These are phyloP conservation scores for Phaeosphaeriaceae sp. DNA, from an alignment of 2,329 filamentous ascomycete species.

Conservation along the genomic window DNA sequence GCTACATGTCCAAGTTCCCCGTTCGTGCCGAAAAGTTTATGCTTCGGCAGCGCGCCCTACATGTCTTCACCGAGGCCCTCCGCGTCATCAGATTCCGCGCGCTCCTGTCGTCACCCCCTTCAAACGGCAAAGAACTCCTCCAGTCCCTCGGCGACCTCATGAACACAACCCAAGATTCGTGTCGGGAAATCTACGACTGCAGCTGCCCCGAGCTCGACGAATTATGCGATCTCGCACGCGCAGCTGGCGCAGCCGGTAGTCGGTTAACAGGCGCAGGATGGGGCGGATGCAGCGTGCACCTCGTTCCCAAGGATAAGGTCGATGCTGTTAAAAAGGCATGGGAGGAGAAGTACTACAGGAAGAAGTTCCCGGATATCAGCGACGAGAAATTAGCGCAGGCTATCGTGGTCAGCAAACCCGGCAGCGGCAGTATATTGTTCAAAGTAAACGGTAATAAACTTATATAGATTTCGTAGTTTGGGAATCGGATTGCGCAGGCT, in stretches of 20 bases:
- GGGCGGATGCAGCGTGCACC: slow-evolving; percentile 95
- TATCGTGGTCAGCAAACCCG: slow-evolving; percentile 88
- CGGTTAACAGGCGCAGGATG: slow-evolving; percentile 92
- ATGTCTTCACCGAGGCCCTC: slow-evolving; percentile 89
- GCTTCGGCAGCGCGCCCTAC: slow-evolving; percentile 83
- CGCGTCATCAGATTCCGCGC: slow-evolving; percentile 84
- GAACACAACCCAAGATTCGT: slow-evolving; percentile 89
- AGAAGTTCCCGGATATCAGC: slow-evolving; percentile 70
- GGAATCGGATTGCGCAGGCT: background rate
- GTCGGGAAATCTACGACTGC: slow-evolving; percentile 87
- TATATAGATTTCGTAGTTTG: slow-evolving; percentile 17
- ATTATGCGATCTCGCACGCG: slow-evolving; percentile 78
- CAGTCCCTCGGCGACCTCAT: slow-evolving; percentile 77
- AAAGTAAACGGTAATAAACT: slow-evolving; percentile 42
- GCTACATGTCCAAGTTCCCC: slow-evolving; percentile 87
- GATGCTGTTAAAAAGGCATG: slow-evolving; percentile 77
- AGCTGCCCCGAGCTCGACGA: slow-evolving; percentile 91
- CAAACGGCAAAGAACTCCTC: slow-evolving; percentile 69
- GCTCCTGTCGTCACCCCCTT: slow-evolving; percentile 63
- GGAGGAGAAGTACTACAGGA: slow-evolving; percentile 81
- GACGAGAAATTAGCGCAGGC: slow-evolving; percentile 78
- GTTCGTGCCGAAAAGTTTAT: slow-evolving; percentile 87
- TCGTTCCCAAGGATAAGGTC: slow-evolving; percentile 84
- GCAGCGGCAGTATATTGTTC: slow-evolving; percentile 64
- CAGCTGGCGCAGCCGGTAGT: slow-evolving; percentile 82